Base-by-base conservation (phyloP, 2,329 filamentous ascomycete genomes). In the Xylariales sp. region DNA sequence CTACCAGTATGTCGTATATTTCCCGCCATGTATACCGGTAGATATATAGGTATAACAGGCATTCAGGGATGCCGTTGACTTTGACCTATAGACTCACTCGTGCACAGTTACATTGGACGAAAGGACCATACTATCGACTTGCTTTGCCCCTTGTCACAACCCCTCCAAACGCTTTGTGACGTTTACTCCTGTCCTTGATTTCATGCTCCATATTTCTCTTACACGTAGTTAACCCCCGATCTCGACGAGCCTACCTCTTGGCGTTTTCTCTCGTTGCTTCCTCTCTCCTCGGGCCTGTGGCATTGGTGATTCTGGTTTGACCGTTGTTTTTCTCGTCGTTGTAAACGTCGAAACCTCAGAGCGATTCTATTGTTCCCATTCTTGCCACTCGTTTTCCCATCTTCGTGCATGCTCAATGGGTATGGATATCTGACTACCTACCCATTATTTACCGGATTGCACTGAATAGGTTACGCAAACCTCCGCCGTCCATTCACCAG, bases 371-470 rank as follows among this genome's bases (percentile, higher is more conserved):
- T 49, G 1, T 43, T 59, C 32, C 23, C n/a, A 43, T 32, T 50
- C 45, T 36, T 45, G 5, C 36, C 66, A 53, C 46, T 74, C 69
- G 46, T 73, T 71, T 62, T 30, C 39, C 52, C 46, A 39, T 60
- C 62, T 10, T 50, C 30, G 64, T 64, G 68, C 73, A 67, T 64
- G 68, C 73, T 75, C 66, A 72, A 73, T 46, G 65, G 74, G 73
- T 65, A 69, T 68, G 23, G 23, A 2, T 23, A 23, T 23, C 23
- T 61, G 52, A 64, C 50, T 16, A n/a, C 12, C 50, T 14, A 23
- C 16, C 14, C 36, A 16, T 50, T 45, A 39, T n/a, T 57, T 56
- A 23, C 32, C 39, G 16, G 14, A 9, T 52, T 49, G 16, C 16
- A 41, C 23, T 41, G 30, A 63, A 49, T 48, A 52, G 3, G 23